These are phyloP conservation scores for Penicillium tannophilum DNA, from an alignment of 495 filamentous ascomycete species.

Conservation along the genomic window DNA sequence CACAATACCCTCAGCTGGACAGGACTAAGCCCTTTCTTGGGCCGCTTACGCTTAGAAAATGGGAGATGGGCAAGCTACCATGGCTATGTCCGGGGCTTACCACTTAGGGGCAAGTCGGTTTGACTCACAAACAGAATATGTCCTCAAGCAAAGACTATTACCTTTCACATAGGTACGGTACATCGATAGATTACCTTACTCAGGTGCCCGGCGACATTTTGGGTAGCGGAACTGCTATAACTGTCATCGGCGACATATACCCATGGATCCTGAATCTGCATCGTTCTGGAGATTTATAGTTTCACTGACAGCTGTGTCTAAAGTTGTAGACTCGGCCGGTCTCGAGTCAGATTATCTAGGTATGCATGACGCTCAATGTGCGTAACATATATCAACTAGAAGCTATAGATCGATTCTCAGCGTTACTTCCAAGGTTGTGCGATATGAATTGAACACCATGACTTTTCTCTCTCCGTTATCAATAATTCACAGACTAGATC, in stretches of 20 bases:
- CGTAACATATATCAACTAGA: not conserved
- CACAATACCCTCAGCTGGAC: not conserved
- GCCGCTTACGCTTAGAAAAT: not conserved
- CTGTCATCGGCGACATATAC: not conserved
- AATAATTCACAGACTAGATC: too few species aligned
- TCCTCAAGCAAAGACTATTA: not conserved
- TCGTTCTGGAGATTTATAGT: not conserved
- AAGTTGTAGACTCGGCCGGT: slow-evolving; percentile 6
- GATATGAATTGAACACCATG: too few species aligned
- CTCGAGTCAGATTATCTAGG: not conserved
- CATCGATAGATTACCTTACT: not conserved
- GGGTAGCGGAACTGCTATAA: not conserved
- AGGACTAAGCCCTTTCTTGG: slow-evolving; percentile 9
- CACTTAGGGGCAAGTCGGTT: not conserved
- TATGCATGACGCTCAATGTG: slow-evolving; percentile 2
- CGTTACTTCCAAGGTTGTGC: too few species aligned
- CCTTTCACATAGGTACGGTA: not conserved
- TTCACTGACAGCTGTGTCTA: not conserved
- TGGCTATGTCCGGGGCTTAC: slow-evolving; percentile 10
- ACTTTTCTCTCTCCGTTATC: not conserved
- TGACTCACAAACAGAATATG: slow-evolving; percentile 15
- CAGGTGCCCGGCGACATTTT: not conserved
- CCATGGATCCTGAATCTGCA: not conserved
- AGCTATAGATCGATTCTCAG: not conserved
- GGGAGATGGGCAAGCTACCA: not conserved